A percentile compares a stretch with the other conserved stretches of the same genome.
phyloP scores from a whole-genome alignment of 441 rosid species.

The Populus tomentosa region DNA sequence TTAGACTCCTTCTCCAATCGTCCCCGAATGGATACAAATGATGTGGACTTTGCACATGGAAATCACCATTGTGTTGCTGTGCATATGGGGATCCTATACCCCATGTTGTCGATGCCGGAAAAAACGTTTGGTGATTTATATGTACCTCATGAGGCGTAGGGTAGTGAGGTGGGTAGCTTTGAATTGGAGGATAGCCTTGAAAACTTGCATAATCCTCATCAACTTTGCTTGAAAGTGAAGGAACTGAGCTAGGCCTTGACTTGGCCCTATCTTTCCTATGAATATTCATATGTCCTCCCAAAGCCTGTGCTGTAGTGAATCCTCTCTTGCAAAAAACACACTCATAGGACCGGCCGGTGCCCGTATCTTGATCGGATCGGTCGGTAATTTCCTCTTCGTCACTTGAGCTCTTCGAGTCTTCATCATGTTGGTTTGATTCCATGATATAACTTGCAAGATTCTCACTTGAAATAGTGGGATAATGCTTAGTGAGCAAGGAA shows the following conservation, averaged over 20 bases:
- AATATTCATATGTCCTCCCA: conserved; percentile 39
- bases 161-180: conserved; percentile 24
- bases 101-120: conserved; percentile 32
- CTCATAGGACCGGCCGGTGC: conserved; percentile 45
- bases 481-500: conserved; percentile 7
- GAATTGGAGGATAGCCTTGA: conserved; percentile 26
- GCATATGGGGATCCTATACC: conserved; percentile 20
- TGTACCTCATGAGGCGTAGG: conserved; percentile 21
- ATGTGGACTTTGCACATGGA: conserved; percentile 19
- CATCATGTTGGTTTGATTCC: conserved; percentile 35
- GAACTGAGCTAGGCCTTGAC: conserved; percentile 7
- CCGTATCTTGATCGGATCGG: conserved; percentile 26
- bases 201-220: conserved; percentile 26
- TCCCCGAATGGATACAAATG: conserved; percentile 26
- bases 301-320: conserved; percentile 77
- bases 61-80: conserved; percentile 4
- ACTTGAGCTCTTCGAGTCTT: conserved; percentile 39
- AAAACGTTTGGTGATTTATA: conserved; percentile 16
- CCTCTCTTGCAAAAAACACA: conserved; percentile 73
- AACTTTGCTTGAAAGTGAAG: conserved; percentile 8
- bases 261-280: conserved; percentile 42
- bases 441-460: conserved; percentile 11
- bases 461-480: not conserved
- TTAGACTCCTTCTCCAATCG: conserved; percentile 41
- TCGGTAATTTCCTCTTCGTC: conserved; percentile 30